These are phyloP conservation scores for Fusarium acutatum DNA, from an alignment of 2,329 filamentous ascomycete species.

Conservation along the genomic window DNA sequence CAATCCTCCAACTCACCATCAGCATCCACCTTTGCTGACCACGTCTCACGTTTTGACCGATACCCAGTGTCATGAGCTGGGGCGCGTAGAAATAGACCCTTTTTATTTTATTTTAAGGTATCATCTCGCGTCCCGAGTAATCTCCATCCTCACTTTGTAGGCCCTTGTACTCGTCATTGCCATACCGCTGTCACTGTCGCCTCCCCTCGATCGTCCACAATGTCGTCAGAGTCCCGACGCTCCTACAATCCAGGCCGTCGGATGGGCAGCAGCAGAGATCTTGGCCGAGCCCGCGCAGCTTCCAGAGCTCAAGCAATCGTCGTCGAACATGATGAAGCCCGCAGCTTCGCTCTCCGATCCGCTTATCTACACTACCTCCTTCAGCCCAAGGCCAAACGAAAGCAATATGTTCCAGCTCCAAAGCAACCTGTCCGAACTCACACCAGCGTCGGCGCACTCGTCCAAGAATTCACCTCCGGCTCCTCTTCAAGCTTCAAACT, in stretches of 20 bases:
- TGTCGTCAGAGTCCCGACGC: slow-evolving; percentile 62
- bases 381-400: slow-evolving; percentile 87
- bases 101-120: slow-evolving; percentile 34
- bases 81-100: slow-evolving; percentile 34
- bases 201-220: slow-evolving; percentile 40
- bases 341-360: slow-evolving; percentile 87
- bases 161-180: slow-evolving; percentile 8
- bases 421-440: slow-evolving; percentile 69
- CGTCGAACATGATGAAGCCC: slow-evolving; percentile 80
- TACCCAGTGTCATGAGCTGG: slow-evolving; percentile 44
- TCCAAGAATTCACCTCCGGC: slow-evolving; percentile 80
- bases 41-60: slow-evolving; percentile 14
- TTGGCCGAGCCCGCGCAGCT: slow-evolving; percentile 51
- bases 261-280: slow-evolving; percentile 54
- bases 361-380: slow-evolving; percentile 94
- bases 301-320: slow-evolving; percentile 58
- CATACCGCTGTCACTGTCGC: slow-evolving; percentile 18
- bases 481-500: slow-evolving; percentile 63
- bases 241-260: slow-evolving; percentile 58
- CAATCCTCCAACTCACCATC: slow-evolving; percentile 15
- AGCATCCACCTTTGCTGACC: slow-evolving; percentile 24
- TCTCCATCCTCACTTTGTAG: slow-evolving; percentile 7
- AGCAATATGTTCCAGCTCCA: slow-evolving; percentile 80
- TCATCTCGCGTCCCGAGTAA: slow-evolving; percentile 43
- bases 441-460: slow-evolving; percentile 82